phyloP scores from a whole-genome alignment of 2,329 filamentous ascomycete species.

The Atkinsonella texensis region DNA sequence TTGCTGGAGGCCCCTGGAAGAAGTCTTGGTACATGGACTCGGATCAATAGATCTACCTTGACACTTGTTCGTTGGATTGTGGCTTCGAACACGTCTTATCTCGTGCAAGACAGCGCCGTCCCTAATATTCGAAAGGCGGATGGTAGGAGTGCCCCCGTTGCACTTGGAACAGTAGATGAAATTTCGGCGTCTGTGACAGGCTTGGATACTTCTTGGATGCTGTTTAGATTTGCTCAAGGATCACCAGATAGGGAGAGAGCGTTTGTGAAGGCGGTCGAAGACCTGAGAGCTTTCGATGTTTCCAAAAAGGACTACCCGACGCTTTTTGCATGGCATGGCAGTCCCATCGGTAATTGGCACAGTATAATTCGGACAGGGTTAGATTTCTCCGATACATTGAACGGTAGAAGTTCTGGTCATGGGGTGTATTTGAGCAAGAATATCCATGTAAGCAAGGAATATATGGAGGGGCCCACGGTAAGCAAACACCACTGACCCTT shows the following conservation, averaged over 20 bases:
- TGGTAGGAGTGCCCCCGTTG: neutral
- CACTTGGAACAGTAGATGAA: neutral
- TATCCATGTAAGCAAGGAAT: constrained; percentile 3
- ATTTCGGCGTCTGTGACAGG: neutral
- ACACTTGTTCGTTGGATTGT: constrained; percentile 76
- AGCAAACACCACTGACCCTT: neutral
- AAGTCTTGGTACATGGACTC: constrained; percentile 31
- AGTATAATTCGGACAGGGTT: constrained; percentile 75
- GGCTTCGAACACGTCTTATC: constrained; percentile 78
- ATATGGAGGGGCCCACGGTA: neutral
- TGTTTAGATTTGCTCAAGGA: constrained; percentile 82
- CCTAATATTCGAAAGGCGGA: neutral
- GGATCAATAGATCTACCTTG: constrained; percentile 52
- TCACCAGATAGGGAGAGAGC: constrained; percentile 74
- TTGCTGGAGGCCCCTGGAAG: constrained; percentile 27
- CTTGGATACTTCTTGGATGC: constrained; percentile 41
- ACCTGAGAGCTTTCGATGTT: constrained; percentile 18
- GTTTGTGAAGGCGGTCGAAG: constrained; percentile 53
- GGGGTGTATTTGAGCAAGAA: constrained; percentile 69
- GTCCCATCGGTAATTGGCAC: constrained; percentile 69
- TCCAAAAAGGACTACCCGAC: constrained; percentile 44
- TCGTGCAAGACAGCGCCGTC: constrained; percentile 49
- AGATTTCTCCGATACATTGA: constrained; percentile 47
- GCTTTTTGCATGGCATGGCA: constrained; percentile 82
- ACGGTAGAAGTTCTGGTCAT: constrained; percentile 64